Evolutionary conservation across 1,284 basidiomycete genomes (phyloP), one percentile per base, ranked within the genome.

Genomic region (Gomphus sp.): DNA sequence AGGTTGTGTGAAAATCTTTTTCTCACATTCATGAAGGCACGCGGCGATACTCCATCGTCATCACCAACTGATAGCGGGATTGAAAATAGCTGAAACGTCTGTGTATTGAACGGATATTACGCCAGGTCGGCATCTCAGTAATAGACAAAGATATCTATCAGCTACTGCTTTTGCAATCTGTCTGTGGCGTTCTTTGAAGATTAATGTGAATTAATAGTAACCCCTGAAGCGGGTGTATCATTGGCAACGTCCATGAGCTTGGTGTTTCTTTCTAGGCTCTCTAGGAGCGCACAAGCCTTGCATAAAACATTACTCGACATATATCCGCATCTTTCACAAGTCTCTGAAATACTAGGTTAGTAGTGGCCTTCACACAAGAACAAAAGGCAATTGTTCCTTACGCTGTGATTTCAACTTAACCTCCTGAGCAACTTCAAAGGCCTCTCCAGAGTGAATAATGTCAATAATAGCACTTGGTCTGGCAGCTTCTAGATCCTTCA

Each of bases 381-480:
- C 28, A 31, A 31, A 31, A 31, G 5, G 22, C 22, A 22, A 1
- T 22, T 16, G 39, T 41, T 74, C 85, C 4, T 69, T 71, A 93
- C 91, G 89, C 70, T 92, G 87, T 22, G 76, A 70, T 69, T 91
- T 92, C 70, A 91, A 86, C 69, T 85, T 89, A 11, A 91, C 82
- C 63, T 86, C 88, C 60, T 90, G 87, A 64, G 80, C 84, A 44
- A 92, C 76, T 67, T 89, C 88, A 66, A 91, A 95, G 10, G 85
- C 87, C 70, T 98, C 94, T 4, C 94, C 95, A 0, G 93, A 95
- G 68, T 97, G 91, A 55, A 99, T 98, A 63, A 99, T 97, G 69
- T 99, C 96, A 60, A 99, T 91, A 63, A 99, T 98, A 2, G 92
- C 91, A 65, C 89, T 92, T 0, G 97, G 94, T 18, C 96, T 81